These are phyloP conservation scores for Serendipita sp. DNA, from an alignment of 768 basidiomycete species.

Conservation along the genomic window DNA sequence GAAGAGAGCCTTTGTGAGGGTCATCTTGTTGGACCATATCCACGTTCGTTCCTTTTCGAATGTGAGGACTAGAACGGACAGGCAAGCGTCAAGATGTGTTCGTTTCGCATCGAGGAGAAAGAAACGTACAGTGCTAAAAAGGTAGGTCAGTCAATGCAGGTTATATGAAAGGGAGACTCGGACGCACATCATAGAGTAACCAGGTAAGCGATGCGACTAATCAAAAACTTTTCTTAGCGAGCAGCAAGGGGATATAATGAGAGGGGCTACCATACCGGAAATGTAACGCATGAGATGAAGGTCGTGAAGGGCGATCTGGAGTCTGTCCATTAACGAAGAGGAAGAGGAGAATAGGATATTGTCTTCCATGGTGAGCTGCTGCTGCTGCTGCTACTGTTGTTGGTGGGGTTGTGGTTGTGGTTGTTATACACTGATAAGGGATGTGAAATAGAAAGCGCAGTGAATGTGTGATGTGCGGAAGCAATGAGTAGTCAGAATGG, in stretches of 20 bases:
- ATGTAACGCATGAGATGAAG: neutral
- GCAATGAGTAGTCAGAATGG: too few relatives aligned
- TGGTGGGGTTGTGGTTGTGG: too few relatives aligned
- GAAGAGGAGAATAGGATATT: neutral
- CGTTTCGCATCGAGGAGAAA: neutral
- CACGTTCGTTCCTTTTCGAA: conserved; percentile 4
- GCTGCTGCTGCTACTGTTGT: too few relatives aligned
- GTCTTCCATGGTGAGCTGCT: neutral
- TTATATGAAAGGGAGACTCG: neutral
- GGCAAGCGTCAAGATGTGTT: neutral
- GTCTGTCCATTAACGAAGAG: neutral
- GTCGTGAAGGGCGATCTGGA: neutral
- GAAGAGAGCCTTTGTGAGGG: conserved; percentile 2
- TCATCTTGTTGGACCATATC: conserved; percentile 2
- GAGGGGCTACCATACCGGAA: neutral
- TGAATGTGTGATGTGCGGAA: too few relatives aligned
- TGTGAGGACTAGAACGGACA: neutral
- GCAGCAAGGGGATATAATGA: neutral
- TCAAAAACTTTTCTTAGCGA: neutral
- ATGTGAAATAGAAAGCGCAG: too few relatives aligned
- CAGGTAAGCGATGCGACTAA: neutral
- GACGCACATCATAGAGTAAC: neutral
- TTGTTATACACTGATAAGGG: too few relatives aligned
- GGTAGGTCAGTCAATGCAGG: neutral
- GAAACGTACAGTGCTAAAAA: neutral